A percentile compares a stretch with the other conserved stretches of the same genome.
Evolutionary conservation across 306 rosid species (phyloP).

Genomic region (Quercus aquifolioides): DNA sequence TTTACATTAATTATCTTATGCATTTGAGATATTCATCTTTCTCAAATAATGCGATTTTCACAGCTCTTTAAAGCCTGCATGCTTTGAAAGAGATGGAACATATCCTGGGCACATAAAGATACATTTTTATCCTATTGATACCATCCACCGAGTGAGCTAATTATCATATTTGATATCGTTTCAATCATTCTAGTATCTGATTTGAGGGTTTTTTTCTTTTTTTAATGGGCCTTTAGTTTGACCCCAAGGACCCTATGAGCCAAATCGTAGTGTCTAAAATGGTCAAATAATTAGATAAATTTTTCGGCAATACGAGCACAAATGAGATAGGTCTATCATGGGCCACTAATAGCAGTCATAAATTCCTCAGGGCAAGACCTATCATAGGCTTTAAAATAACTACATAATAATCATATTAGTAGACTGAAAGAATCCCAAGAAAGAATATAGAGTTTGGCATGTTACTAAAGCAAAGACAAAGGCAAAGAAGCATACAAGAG

Average conservation of each 20-base stretch:
- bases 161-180: background rate
- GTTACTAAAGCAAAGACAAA: constrained; percentile 71
- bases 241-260: background rate
- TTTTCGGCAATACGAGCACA: constrained; percentile 30
- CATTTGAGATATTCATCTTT: too few species aligned
- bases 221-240: background rate
- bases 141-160: background rate
- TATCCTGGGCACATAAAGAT: background rate
- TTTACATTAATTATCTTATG: too few species aligned
- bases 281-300: constrained; percentile 36
- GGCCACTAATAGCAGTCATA: constrained; percentile 7
- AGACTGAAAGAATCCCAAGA: constrained; percentile 81
- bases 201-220: background rate
- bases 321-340: constrained; percentile 31
- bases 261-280: constrained; percentile 25
- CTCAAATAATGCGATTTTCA: too few species aligned
- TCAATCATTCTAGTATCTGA: background rate
- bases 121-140: background rate
- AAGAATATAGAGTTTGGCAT: constrained; percentile 77
- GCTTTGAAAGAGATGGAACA: too few species aligned
- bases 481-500: constrained; percentile 38
- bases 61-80: too few species aligned
- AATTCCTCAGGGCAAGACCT: constrained; percentile 21
- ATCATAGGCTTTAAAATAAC: constrained; percentile 31
- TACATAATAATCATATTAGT: constrained; percentile 33